Percentiles rank a stretch among this genome's conserved stretches.
Evolutionary conservation across 345 rosid genomes (phyloP).

Genomic region (Brassica incana): DNA sequence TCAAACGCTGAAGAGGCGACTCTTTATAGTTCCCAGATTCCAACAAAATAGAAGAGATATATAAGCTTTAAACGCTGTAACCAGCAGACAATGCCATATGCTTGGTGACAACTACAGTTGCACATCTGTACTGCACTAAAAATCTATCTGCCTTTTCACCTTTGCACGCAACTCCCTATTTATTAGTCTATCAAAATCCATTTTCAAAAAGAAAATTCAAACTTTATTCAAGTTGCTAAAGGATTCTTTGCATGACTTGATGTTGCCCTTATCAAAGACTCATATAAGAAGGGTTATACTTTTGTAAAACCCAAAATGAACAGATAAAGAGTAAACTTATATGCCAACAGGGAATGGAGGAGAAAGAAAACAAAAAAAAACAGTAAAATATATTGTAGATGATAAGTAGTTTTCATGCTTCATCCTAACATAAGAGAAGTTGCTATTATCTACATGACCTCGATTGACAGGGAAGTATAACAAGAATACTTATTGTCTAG

Average conservation of each 20-base stretch:
- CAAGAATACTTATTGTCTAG: background rate
- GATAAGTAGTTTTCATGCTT: conserved; percentile 15
- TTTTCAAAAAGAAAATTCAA: background rate
- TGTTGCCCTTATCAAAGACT: conserved; percentile 8
- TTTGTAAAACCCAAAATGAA: conserved; percentile 7
- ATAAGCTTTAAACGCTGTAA: conserved; percentile 25
- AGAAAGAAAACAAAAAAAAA: background rate
- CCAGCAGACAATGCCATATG: conserved; percentile 41
- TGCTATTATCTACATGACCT: conserved; percentile 11
- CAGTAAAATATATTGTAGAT: conserved; percentile 5
- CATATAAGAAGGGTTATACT: conserved; percentile 5
- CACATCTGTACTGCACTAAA: conserved; percentile 38
- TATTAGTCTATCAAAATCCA: conserved; percentile 28
- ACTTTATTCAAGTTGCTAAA: conserved; percentile 25
- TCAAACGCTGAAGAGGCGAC: conserved; percentile 42
- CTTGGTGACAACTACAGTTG: conserved; percentile 38
- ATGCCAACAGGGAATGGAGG: background rate
- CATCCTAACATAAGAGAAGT: conserved; percentile 1
- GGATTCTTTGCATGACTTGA: conserved; percentile 27
- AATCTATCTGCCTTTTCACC: conserved; percentile 19
- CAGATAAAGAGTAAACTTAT: background rate
- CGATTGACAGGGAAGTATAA: conserved; percentile 7
- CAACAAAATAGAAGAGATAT: conserved; percentile 33
- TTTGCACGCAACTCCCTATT: conserved; percentile 41
- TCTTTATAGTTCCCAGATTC: conserved; percentile 28